Conservation (phyloP, 2,329 filamentous ascomycete genomes). For the Amauroascus verrucosus region DNA sequence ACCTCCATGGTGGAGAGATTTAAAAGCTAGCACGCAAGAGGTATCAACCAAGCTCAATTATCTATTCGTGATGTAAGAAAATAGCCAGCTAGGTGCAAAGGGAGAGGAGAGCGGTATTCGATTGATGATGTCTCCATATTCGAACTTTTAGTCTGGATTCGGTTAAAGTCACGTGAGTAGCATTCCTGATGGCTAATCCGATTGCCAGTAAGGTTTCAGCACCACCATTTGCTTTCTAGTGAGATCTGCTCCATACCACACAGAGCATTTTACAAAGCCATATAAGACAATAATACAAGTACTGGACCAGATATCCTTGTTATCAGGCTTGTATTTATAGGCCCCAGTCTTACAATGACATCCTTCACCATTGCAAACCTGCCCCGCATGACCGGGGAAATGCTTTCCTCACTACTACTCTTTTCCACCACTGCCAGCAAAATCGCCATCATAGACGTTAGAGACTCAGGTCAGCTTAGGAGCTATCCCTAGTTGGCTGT, state of each 20-base stretch:
- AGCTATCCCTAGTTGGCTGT: not conserved
- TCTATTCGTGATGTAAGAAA: not conserved
- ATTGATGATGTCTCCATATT: not conserved
- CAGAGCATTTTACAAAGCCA: not conserved
- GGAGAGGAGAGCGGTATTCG: not conserved
- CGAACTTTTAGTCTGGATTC: no score
- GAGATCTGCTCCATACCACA: no score
- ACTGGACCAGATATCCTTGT: no score
- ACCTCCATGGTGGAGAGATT: constrained; percentile 12
- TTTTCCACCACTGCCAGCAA: constrained; percentile 38
- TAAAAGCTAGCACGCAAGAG: not conserved
- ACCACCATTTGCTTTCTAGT: no score
- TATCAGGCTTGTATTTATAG: no score
- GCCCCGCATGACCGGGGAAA: constrained; percentile 55
- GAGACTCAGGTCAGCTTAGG: constrained; percentile 57
- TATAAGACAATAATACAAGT: not conserved
- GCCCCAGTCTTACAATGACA: constrained; percentile 32
- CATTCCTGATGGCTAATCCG: no score
- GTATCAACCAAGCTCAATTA: not conserved
- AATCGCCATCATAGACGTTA: constrained; percentile 74
- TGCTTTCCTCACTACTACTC: constrained; percentile 57
- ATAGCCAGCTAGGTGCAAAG: not conserved
- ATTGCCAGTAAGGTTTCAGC: not conserved
- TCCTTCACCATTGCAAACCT: constrained; percentile 53
- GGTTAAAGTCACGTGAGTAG: not conserved